A percentile compares a stretch with the other conserved stretches of the same genome.
Evolutionary conservation across 192 early-diverging fungal genomes (phyloP).

Genomic region (Kappamyces sp.): DNA sequence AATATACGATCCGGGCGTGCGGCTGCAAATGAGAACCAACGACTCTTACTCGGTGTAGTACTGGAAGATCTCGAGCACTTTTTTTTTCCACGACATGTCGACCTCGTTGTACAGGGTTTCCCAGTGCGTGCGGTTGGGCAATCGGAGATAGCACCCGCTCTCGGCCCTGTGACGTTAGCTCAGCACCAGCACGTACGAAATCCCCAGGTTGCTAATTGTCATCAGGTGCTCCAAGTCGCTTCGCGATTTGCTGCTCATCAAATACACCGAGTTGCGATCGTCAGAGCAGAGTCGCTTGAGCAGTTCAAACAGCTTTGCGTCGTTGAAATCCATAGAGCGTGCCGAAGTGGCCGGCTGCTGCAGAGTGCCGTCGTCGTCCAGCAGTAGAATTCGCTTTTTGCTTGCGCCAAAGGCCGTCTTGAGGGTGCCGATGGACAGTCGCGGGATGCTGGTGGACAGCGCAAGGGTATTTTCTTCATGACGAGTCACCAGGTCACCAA

Average conservation of each 20-base stretch:
- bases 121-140: conserved; percentile 51
- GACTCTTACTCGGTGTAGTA: conserved; percentile 65
- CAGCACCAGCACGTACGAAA: conserved; percentile 25
- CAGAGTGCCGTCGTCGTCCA: conserved; percentile 46
- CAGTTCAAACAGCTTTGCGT: conserved; percentile 19
- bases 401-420: conserved; percentile 22
- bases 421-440: conserved; percentile 23
- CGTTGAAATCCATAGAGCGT: conserved; percentile 21
- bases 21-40: conserved; percentile 25
- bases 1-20: conserved; percentile 72
- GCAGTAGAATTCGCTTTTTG: conserved; percentile 33
- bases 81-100: conserved; percentile 61
- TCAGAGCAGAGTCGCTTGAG: conserved; percentile 25
- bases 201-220: conserved; percentile 33
- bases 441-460: conserved; percentile 35
- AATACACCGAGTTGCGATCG: conserved; percentile 36
- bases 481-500: conserved; percentile 25
- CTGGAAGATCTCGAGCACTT: conserved; percentile 71
- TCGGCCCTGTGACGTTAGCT: conserved; percentile 49
- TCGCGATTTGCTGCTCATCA: conserved; percentile 36
- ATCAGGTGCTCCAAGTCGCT: conserved; percentile 33
- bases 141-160: conserved; percentile 65
- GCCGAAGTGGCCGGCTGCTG: neutral
- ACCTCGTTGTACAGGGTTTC: conserved; percentile 48
- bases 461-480: conserved; percentile 31